phyloP scores from a whole-genome alignment of 306 rosid species.

The Rubus idaeus region DNA sequence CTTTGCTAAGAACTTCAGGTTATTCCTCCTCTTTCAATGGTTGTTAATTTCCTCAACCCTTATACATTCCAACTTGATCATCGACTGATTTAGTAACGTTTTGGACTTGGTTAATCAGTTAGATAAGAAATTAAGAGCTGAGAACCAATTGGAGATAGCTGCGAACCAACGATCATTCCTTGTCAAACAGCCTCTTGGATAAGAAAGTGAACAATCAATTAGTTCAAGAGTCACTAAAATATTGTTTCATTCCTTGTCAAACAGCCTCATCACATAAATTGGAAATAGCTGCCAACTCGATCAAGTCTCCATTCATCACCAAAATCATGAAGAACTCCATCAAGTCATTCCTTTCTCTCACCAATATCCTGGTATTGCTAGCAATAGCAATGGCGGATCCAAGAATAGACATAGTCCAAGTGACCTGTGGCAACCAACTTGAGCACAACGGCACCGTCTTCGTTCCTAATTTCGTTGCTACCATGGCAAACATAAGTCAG shows the following conservation, averaged over 20 bases:
- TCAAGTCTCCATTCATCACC: background rate
- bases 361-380: conserved; percentile 30
- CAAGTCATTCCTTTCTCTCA: conserved; percentile 17
- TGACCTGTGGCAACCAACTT: conserved; percentile 45
- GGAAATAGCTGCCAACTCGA: conserved; percentile 11
- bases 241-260: conserved; percentile 11
- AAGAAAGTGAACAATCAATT: background rate
- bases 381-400: conserved; percentile 56
- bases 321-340: conserved; percentile 40
- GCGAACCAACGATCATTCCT: too few relatives aligned
- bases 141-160: too few relatives aligned
- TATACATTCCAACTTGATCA: too few relatives aligned
- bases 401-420: conserved; percentile 52
- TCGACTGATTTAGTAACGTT: too few relatives aligned
- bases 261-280: conserved; percentile 7
- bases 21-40: too few relatives aligned
- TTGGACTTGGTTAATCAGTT: too few relatives aligned
- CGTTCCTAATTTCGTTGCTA: conserved; percentile 73
- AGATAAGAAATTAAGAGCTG: too few relatives aligned
- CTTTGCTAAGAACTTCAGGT: too few relatives aligned
- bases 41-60: too few relatives aligned
- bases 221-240: background rate
- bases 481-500: conserved; percentile 69
- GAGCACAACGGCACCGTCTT: conserved; percentile 55
- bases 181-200: too few relatives aligned